Base-by-base conservation (phyloP, 139 green algal genomes). In the Diplosphaera chodatii region DNA sequence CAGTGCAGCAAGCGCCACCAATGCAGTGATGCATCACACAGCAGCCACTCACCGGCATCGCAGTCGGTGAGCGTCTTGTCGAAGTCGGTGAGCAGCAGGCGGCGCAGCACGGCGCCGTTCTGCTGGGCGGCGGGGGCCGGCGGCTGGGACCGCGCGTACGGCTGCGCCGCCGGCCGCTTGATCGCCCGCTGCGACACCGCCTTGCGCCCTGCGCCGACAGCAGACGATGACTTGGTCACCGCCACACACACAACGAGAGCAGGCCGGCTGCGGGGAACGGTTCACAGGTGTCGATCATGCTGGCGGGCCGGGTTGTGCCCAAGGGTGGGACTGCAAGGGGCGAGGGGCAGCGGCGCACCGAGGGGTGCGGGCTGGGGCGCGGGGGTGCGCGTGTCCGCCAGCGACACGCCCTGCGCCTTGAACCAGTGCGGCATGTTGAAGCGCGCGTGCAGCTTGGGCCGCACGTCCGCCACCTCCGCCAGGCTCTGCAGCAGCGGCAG, bases 351-450 rank as follows among this genome's bases (percentile, higher is more conserved):
- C 18, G 48, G 48, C 48, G 16, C 48, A 59, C 48, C 48, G 16
- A 59, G 48, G 48, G 48, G 18, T 10, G 48, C 22, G 48, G 48
- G 48, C 48, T 4, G 3, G 48, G 48, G 16, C 48, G 18, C 48
- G 13, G 48, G 48, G 48, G 48, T 25, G 10, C 8, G 48, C 10
- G 48, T 59, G 48, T 59, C 48, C 13, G 63, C 15, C 6, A 31
- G 32, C 30, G 34, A 34, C 32, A 74, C 67, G 55, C 56, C 73
- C 48, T 78, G 69, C 25, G 55, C 59, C 66, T 34, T 20, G 66
- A 89, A 86, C 85, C 84, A 92, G 63, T 80, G 78, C 27, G 68
- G 68, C 90, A 96, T 96, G 76, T 88, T 79, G 74, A 96, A 96
- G 65, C 90, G 86, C 6, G 75, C 68, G 55, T 81, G 76, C 73